phyloP scores from a whole-genome alignment of 371 early-diverging fungal genomes.

The Lichtheimia ornata region DNA sequence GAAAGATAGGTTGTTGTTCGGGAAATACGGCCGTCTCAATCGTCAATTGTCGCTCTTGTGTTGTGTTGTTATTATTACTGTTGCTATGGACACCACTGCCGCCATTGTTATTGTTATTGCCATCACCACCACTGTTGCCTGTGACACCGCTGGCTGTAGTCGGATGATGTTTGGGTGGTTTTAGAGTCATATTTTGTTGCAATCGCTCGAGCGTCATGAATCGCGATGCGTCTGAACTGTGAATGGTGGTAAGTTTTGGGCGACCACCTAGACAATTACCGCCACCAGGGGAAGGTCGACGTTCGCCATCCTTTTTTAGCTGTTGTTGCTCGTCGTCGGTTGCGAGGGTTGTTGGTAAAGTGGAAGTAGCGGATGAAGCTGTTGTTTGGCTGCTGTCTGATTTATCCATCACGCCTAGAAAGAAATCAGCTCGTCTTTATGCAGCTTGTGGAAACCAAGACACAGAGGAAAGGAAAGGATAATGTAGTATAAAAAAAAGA shows the following conservation, averaged over 20 bases:
- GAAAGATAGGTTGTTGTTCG: conserved; percentile 20
- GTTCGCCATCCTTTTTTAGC: background rate
- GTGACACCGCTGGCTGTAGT: background rate
- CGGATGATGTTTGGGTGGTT: background rate
- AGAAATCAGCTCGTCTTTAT: background rate
- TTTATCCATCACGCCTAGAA: background rate
- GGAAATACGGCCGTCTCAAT: conserved; percentile 28
- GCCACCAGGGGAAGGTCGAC: background rate
- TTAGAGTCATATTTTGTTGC: conserved; percentile 14
- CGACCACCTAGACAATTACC: conserved; percentile 6
- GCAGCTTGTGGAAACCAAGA: too few relatives aligned
- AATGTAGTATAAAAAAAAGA: too few relatives aligned
- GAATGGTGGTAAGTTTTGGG: conserved; percentile 34
- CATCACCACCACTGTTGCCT: background rate
- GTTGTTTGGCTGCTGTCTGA: conserved; percentile 2
- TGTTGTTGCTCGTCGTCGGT: conserved; percentile 2
- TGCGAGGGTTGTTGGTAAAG: background rate
- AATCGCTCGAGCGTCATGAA: conserved; percentile 35
- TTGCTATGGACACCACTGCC: background rate
- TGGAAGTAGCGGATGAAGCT: background rate
- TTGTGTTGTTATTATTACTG: background rate
- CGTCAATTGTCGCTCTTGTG: conserved; percentile 23
- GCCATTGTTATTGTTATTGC: conserved; percentile 6
- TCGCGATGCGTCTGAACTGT: conserved; percentile 37
- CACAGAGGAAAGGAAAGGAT: too few relatives aligned